Evolutionary conservation across 164 flowering plant genomes (phyloP), one percentile per base, ranked within the genome.

Genomic region (Cinnamomum chago): DNA sequence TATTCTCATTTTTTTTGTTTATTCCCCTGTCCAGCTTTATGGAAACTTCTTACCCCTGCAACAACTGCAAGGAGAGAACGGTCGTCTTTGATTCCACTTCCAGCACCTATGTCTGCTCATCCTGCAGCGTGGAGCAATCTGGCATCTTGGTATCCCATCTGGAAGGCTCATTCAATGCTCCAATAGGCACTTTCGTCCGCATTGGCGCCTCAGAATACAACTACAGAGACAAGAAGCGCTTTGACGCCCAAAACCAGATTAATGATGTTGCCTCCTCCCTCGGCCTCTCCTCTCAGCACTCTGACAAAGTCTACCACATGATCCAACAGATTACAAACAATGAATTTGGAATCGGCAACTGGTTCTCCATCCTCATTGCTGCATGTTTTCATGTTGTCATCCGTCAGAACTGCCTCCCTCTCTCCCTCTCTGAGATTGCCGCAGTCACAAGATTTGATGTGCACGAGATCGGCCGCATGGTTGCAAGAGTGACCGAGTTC

Each of bases 401-500:
- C 88, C 80, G 97, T 58, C 83, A 65, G n/a, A 82, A 80, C 35
- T 58, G 72, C 6, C 69, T 75, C 67, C 67, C 87, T 9, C 65
- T 90, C 72, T 76, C 96, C 0, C 84, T 93, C 23, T 79, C 81
- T 0, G 90, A 90, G 52, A 84, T 87, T 1, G 86, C 84, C 0
- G 74, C 79, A 12, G 78, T 68, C 2, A 67, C 88, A 9, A 83
- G 85, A 0, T 87, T 86, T 72, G 97, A 89, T 73, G 65, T 79
- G 9, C 73, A 84, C 72, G 95, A 90, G 70, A 76, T 95, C 24
- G 97, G 97, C 13, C 73, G 87, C 28, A 95, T 93, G 98, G 67
- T 90, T 23, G 23, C 25, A 20, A 83, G 97, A 3, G 92, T 92
- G n/a, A 84, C 88, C 5, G 80, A 85, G 11, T 85, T 82, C 76